Conservation (phyloP, 768 basidiomycete species). For the Ramaria sp. region DNA sequence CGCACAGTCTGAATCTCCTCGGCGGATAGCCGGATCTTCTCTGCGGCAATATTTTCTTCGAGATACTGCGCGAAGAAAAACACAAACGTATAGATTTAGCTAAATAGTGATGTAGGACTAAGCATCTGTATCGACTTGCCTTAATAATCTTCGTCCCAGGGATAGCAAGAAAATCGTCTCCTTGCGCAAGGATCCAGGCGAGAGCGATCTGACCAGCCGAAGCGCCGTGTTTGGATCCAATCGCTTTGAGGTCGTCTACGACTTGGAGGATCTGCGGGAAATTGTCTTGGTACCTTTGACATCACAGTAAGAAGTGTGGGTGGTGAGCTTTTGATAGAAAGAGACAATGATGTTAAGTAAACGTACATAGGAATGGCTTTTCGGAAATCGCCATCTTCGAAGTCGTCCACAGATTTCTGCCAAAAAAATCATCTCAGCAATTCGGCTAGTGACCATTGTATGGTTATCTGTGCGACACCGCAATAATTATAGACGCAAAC, state of each 20-base stretch:
- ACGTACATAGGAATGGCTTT: slow-evolving; percentile 24
- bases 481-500: no score
- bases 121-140: neutral
- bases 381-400: slow-evolving; percentile 29
- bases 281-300: slow-evolving; percentile 25
- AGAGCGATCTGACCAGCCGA: slow-evolving; percentile 37
- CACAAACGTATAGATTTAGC: neutral
- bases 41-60: slow-evolving; percentile 32
- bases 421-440: neutral
- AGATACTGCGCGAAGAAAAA: slow-evolving; percentile 23
- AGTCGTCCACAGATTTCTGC: slow-evolving; percentile 29
- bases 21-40: slow-evolving; percentile 22
- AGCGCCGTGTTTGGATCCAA: slow-evolving; percentile 27
- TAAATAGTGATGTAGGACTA: neutral
- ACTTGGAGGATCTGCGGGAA: slow-evolving; percentile 34
- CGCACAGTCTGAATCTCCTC: slow-evolving; percentile 30
- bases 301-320: neutral
- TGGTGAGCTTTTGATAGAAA: neutral
- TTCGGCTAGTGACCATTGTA: neutral
- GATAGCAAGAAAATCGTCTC: slow-evolving; percentile 34
- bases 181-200: slow-evolving; percentile 40
- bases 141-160: slow-evolving; percentile 33
- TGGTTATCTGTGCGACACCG: no score
- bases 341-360: no score
- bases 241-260: slow-evolving; percentile 24